Evolutionary conservation across 345 rosid genomes (phyloP).

Genomic region (Hibiscus trionum): DNA sequence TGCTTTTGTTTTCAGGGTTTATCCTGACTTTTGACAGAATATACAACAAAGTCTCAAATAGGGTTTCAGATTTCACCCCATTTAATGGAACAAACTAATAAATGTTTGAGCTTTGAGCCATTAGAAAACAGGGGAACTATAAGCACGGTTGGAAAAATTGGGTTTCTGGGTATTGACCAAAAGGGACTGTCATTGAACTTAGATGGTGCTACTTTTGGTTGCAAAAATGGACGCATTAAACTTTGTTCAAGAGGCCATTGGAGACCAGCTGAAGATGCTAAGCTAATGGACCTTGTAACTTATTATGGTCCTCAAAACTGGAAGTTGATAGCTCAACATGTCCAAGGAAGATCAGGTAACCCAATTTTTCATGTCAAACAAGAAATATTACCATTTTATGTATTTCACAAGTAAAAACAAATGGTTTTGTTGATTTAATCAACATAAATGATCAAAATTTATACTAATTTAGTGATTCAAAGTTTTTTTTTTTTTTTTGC

Average conservation of each 20-base stretch:
- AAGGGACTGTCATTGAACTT: slow-evolving; percentile 10
- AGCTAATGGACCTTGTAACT: slow-evolving; percentile 70
- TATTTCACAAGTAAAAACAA: too few relatives aligned
- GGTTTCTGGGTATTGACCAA: slow-evolving; percentile 12
- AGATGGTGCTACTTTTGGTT: slow-evolving; percentile 4
- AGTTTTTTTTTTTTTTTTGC: not conserved
- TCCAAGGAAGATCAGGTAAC: slow-evolving; percentile 84
- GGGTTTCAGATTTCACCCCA: slow-evolving; percentile 24
- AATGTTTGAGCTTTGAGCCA: slow-evolving; percentile 14
- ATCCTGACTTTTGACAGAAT: slow-evolving; percentile 21
- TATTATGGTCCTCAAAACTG: slow-evolving; percentile 89
- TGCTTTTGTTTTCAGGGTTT: not conserved
- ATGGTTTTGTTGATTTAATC: too few relatives aligned
- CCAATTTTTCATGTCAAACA: not conserved
- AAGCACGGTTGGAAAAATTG: slow-evolving; percentile 17
- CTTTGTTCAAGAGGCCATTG: slow-evolving; percentile 77
- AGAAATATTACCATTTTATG: too few relatives aligned
- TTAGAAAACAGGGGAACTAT: slow-evolving; percentile 18
- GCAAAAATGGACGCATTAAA: slow-evolving; percentile 30
- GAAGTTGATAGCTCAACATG: slow-evolving; percentile 83
- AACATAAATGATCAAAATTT: too few relatives aligned
- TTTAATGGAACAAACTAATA: slow-evolving; percentile 14
- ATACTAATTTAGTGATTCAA: too few relatives aligned
- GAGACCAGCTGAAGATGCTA: slow-evolving; percentile 84
- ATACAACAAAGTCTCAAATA: slow-evolving; percentile 19